A percentile compares a stretch with the other conserved stretches of the same genome.
Conservation (phyloP, 805 yeast species). For the Candida vartiovaarae region DNA sequence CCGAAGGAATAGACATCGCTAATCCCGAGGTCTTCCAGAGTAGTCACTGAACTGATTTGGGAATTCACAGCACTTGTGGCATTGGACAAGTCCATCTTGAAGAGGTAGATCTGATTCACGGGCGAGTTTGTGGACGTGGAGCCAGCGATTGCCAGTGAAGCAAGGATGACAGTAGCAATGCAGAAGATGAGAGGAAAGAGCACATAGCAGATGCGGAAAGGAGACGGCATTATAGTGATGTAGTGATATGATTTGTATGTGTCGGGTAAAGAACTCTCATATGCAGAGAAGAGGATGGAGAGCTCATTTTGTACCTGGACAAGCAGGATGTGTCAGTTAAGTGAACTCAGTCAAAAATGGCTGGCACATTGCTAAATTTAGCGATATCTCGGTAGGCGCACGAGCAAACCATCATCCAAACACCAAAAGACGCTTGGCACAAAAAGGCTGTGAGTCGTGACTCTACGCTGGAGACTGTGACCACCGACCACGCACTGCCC, state of each 20-base stretch:
- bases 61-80: slow-evolving; percentile 2
- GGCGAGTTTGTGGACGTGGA: slow-evolving; percentile 36
- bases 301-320: no score
- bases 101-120: slow-evolving; percentile 37
- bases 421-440: no score
- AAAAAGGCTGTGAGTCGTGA: no score
- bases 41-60: neutral
- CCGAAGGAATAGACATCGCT: slow-evolving; percentile 48
- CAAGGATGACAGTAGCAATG: slow-evolving; percentile 38
- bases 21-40: slow-evolving; percentile 27
- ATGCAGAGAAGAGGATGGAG: no score
- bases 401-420: no score
- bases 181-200: slow-evolving; percentile 26
- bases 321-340: no score
- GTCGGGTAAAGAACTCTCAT: no score
- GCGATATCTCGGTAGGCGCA: no score
- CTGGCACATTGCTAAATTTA: no score
- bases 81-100: slow-evolving; percentile 38
- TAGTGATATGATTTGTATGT: neutral
- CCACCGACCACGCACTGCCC: no score
- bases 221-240: slow-evolving; percentile 16
- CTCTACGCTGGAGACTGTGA: no score
- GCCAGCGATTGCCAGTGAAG: slow-evolving; percentile 47
- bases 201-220: slow-evolving; percentile 22
- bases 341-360: no score